phyloP scores from a whole-genome alignment of 345 rosid species.

The Eucalyptus cladocalyx region DNA sequence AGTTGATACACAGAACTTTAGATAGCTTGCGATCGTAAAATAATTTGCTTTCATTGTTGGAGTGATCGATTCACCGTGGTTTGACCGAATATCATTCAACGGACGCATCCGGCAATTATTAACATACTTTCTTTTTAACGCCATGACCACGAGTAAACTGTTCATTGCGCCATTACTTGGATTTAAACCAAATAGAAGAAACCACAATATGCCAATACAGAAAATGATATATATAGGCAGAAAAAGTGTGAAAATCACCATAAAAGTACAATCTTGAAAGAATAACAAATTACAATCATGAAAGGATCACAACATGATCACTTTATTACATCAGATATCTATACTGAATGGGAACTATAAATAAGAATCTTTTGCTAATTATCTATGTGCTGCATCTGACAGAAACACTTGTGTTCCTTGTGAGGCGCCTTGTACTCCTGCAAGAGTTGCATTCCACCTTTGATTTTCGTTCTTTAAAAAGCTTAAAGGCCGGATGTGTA shows the following conservation, averaged over 20 bases:
- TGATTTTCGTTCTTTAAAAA: not conserved
- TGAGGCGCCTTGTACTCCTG: not conserved
- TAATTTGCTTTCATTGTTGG: too few relatives aligned
- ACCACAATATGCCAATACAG: not conserved
- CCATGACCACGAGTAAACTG: not conserved
- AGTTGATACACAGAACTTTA: too few relatives aligned
- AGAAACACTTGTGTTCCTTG: not conserved
- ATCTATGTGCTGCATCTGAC: not conserved
- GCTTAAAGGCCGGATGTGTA: constrained; percentile 35
- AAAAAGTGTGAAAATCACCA: not conserved
- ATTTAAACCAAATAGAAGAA: not conserved
- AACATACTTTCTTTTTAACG: not conserved
- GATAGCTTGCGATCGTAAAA: too few relatives aligned
- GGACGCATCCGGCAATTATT: not conserved
- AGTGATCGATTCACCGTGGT: too few relatives aligned
- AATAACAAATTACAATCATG: not conserved
- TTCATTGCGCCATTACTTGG: not conserved
- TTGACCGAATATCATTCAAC: too few relatives aligned
- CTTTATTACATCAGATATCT: not conserved
- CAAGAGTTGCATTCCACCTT: not conserved
- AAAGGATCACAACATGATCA: not conserved
- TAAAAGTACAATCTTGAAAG: not conserved
- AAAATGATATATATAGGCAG: not conserved
- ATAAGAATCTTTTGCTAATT: not conserved
- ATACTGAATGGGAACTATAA: not conserved